Conservation (phyloP, 495 filamentous ascomycete species). For the Chaetomium fimeti region DNA sequence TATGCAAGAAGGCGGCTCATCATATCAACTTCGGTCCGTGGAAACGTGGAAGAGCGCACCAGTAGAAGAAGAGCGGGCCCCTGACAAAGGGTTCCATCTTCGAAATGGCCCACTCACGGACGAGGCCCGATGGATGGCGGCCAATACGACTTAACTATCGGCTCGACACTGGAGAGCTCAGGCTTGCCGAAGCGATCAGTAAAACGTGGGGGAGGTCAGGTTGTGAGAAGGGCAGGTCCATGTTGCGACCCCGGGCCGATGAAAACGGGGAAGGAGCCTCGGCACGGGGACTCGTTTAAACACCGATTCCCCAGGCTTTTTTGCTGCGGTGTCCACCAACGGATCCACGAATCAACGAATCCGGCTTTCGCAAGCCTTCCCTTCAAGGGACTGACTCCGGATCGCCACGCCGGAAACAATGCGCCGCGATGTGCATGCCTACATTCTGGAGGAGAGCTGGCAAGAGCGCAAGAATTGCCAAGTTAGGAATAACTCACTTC, state of each 20-base stretch:
- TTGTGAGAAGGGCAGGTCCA: not conserved
- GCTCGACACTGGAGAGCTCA: not conserved
- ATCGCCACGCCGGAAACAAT: constrained; percentile 3
- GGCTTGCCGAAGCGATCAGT: not conserved
- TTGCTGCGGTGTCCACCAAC: not conserved
- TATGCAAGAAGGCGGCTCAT: too few relatives aligned
- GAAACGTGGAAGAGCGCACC: too few relatives aligned
- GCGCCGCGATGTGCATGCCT: not conserved
- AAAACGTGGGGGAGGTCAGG: not conserved
- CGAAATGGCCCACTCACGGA: constrained; percentile 2
- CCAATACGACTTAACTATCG: not conserved
- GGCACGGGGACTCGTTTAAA: not conserved
- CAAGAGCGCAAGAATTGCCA: not conserved
- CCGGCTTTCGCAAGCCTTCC: constrained; percentile 13
- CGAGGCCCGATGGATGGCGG: not conserved
- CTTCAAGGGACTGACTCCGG: not conserved
- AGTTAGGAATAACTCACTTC: too few relatives aligned
- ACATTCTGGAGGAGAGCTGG: not conserved
- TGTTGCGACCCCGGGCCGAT: not conserved
- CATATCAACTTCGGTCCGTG: too few relatives aligned
- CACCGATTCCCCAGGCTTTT: not conserved
- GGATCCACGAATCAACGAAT: not conserved
- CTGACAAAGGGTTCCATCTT: not conserved
- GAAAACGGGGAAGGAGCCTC: constrained; percentile 2
- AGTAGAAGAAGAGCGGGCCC: not conserved